Percentiles rank a stretch among this genome's conserved stretches.
phyloP scores from a whole-genome alignment of 2,329 filamentous ascomycete species.

The Hymenoscyphus infarciens region DNA sequence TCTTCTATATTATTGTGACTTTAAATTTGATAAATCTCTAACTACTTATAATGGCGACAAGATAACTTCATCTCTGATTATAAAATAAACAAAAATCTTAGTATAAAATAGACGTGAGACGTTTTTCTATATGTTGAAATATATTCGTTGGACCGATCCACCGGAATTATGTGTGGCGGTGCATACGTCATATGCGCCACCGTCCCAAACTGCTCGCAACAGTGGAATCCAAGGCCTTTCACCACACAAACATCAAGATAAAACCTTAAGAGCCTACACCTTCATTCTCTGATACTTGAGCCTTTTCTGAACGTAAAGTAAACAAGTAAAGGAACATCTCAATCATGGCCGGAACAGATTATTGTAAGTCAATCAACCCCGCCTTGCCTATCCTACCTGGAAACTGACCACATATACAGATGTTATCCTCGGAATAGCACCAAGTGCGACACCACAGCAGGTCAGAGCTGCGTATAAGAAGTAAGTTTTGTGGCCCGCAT shows the following conservation, averaged over 20 bases:
- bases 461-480: conserved; percentile 94
- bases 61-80: too few species aligned
- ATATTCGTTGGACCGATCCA: too few species aligned
- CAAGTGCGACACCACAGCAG: conserved; percentile 74
- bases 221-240: neutral
- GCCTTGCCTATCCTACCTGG: neutral
- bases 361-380: conserved; percentile 37
- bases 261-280: neutral
- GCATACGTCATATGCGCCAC: too few species aligned
- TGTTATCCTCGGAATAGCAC: conserved; percentile 67
- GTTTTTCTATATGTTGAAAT: too few species aligned
- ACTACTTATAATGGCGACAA: too few species aligned
- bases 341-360: conserved; percentile 31
- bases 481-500: conserved; percentile 39
- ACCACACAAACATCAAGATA: neutral
- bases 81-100: too few species aligned
- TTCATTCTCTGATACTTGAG: neutral
- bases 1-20: too few species aligned
- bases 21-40: too few species aligned
- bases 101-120: too few species aligned
- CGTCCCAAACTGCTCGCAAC: too few species aligned
- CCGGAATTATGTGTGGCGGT: too few species aligned
- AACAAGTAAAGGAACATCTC: neutral
- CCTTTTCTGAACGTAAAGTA: neutral
- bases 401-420: conserved; percentile 46